Percentiles rank a stretch among this genome's conserved stretches.
These are phyloP conservation scores for Ceratocystis cubensis DNA, from an alignment of 2,329 filamentous ascomycete species.

Conservation along the genomic window DNA sequence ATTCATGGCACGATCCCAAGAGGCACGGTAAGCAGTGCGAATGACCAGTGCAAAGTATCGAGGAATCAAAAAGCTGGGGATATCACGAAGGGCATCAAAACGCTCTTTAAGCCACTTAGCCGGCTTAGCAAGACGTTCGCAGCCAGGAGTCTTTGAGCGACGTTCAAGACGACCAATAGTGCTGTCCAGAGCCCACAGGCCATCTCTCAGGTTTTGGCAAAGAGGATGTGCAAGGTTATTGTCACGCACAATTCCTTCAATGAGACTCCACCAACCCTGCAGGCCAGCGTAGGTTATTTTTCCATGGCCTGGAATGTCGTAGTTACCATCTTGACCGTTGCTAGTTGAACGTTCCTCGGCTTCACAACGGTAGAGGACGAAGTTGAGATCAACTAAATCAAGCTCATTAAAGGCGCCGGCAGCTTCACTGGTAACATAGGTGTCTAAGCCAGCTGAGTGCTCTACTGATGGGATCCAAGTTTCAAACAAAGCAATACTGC, in stretches of 20 bases:
- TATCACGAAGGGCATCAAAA: constrained; percentile 70
- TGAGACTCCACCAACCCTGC: constrained; percentile 96
- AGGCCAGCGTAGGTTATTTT: constrained; percentile 85
- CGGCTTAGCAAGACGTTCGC: constrained; percentile 49
- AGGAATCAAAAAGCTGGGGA: constrained; percentile 82
- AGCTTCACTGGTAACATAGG: constrained; percentile 71
- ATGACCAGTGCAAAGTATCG: constrained; percentile 87
- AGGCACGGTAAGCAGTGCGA: constrained; percentile 75
- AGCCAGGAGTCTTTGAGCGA: constrained; percentile 50
- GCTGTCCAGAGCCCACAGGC: constrained; percentile 87
- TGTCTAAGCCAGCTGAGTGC: constrained; percentile 70
- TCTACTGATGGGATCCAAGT: constrained; percentile 88
- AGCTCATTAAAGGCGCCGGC: constrained; percentile 64
- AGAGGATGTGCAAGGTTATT: constrained; percentile 90
- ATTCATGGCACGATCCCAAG: constrained; percentile 62
- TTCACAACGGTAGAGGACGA: constrained; percentile 80
- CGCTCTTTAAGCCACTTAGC: constrained; percentile 70
- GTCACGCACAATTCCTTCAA: constrained; percentile 70
- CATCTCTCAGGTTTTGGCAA: constrained; percentile 82
- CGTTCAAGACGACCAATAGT: constrained; percentile 65
- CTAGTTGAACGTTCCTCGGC: constrained; percentile 74
- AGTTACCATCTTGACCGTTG: constrained; percentile 64
- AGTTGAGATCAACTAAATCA: constrained; percentile 75
- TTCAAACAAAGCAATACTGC: constrained; percentile 88
- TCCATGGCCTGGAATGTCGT: constrained; percentile 72